phyloP scores from a whole-genome alignment of 192 early-diverging fungal genomes.

The Coemansia sp. region DNA sequence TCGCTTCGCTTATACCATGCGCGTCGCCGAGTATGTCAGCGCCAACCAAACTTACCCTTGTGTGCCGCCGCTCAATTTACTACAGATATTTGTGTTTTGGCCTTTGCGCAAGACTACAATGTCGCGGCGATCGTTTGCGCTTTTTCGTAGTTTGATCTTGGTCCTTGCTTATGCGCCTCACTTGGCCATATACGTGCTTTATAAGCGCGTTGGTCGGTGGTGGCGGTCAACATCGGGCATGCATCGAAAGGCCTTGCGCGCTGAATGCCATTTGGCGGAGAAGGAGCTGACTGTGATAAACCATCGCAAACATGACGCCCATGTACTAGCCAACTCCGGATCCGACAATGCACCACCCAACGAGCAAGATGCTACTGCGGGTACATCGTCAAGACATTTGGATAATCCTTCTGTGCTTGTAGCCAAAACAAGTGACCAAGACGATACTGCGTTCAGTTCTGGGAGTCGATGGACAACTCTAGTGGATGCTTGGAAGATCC shows the following conservation, averaged over 20 bases:
- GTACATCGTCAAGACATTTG: not conserved
- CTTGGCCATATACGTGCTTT: conserved; percentile 19
- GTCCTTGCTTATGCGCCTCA: conserved; percentile 35
- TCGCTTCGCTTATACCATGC: conserved; percentile 40
- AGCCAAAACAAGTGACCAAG: not conserved
- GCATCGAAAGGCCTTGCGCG: conserved; percentile 20
- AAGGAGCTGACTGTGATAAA: conserved; percentile 35
- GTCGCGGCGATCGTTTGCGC: conserved; percentile 25
- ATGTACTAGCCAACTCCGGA: conserved; percentile 21
- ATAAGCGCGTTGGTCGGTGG: conserved; percentile 23
- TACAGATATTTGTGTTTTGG: conserved; percentile 37
- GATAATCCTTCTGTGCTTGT: not conserved
- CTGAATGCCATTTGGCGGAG: conserved; percentile 35
- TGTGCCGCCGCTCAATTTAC: conserved; percentile 40
- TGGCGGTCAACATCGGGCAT: conserved; percentile 33
- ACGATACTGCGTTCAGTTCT: not conserved
- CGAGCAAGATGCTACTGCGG: conserved; percentile 1
- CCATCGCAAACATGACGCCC: conserved; percentile 21
- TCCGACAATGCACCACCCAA: not conserved
- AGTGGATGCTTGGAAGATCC: conserved; percentile 23
- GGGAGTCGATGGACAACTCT: conserved; percentile 15
- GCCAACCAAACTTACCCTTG: conserved; percentile 44
- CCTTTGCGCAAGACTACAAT: conserved; percentile 31
- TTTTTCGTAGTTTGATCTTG: conserved; percentile 29
- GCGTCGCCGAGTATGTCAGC: conserved; percentile 41